Conservation (phyloP, 2,329 filamentous ascomycete genomes). For the Verticillium alfalfae region DNA sequence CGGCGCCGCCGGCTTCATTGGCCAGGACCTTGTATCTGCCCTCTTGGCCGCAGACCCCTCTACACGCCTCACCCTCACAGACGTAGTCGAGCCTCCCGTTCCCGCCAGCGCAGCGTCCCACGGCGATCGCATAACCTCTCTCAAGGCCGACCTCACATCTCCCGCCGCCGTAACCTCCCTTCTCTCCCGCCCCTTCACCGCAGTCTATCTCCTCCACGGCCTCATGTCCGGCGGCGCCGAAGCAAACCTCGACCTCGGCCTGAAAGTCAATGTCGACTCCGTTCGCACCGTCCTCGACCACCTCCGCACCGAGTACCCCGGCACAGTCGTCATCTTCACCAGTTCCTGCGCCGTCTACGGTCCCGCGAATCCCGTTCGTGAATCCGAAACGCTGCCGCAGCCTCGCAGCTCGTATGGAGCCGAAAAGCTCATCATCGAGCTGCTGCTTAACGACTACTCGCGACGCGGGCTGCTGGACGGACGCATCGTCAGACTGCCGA, state of each 20-base stretch:
- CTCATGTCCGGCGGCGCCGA: conserved; percentile 53
- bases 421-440: conserved; percentile 50
- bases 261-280: conserved; percentile 48
- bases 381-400: conserved; percentile 33
- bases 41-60: conserved; percentile 36
- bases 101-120: conserved; percentile 24
- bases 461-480: conserved; percentile 51
- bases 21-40: conserved; percentile 52
- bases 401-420: conserved; percentile 50
- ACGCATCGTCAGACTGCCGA: conserved; percentile 50
- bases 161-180: conserved; percentile 18
- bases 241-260: conserved; percentile 46
- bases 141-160: conserved; percentile 27
- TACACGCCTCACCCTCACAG: conserved; percentile 43
- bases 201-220: conserved; percentile 35
- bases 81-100: conserved; percentile 47
- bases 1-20: conserved; percentile 59
- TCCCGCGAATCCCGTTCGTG: conserved; percentile 37
- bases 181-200: conserved; percentile 12
- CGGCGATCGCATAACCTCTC: conserved; percentile 12
- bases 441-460: conserved; percentile 42
- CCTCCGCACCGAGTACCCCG: conserved; percentile 37
- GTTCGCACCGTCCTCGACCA: conserved; percentile 42
- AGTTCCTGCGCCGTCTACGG: conserved; percentile 50
- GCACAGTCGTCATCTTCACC: conserved; percentile 44